These are phyloP conservation scores for Saccharomycopsis hybrid DNA, from an alignment of 1,139 yeast genomes.

Conservation along the genomic window DNA sequence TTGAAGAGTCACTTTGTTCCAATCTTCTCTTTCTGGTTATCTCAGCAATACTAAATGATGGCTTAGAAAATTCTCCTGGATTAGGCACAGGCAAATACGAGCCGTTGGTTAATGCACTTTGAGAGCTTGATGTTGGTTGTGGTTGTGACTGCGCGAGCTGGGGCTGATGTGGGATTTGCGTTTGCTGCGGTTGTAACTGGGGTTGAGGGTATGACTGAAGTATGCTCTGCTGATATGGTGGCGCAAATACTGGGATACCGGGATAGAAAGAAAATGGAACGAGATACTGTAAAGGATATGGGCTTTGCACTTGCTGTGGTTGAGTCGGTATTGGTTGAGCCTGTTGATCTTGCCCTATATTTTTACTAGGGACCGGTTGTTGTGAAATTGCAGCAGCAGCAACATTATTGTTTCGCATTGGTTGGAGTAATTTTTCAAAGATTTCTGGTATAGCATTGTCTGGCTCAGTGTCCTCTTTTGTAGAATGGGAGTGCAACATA, in stretches of 20 bases:
- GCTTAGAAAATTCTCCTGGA: conserved; percentile 18
- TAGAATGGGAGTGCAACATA: conserved; percentile 40
- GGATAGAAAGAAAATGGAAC: conserved; percentile 12
- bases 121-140: not conserved
- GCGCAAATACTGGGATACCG: conserved; percentile 5
- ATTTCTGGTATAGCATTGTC: conserved; percentile 5
- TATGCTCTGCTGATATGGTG: conserved; percentile 1
- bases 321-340: not conserved
- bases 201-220: not conserved
- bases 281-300: conserved; percentile 8
- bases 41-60: conserved; percentile 15
- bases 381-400: not conserved
- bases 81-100: conserved; percentile 8
- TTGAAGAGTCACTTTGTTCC: conserved; percentile 10
- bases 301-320: not conserved
- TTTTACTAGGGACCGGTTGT: no score
- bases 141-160: conserved; percentile 4
- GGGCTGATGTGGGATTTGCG: not conserved
- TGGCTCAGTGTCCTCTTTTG: not conserved
- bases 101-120: not conserved
- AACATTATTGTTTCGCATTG: not conserved
- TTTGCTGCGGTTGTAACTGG: conserved; percentile 3
- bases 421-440: conserved; percentile 8
- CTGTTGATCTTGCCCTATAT: conserved; percentile 1
- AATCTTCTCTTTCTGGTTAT: conserved; percentile 10